These are phyloP conservation scores for Gonium pectorale DNA, from an alignment of 139 green algal genomes.

Conservation along the genomic window DNA sequence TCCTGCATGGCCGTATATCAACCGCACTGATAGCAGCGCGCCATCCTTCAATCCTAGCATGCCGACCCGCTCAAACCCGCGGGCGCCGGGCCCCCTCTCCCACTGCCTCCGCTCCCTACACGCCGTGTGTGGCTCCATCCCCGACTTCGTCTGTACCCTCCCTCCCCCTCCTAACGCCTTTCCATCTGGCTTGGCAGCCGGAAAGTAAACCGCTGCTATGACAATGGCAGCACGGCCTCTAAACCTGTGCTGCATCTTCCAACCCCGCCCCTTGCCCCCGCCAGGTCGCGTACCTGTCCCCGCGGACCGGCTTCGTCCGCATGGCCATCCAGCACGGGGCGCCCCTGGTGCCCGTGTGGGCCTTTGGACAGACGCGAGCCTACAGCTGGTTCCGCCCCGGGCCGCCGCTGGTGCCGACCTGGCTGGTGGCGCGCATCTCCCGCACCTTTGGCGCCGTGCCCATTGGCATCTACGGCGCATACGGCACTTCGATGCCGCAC, in stretches of 20 bases:
- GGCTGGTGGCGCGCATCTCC: conserved; percentile 3
- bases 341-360: conserved; percentile 86
- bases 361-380: conserved; percentile 86
- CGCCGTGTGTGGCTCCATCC: too few species aligned
- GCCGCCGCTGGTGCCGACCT: conserved; percentile 55
- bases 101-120: too few species aligned
- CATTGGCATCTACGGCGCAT: conserved; percentile 68
- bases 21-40: too few species aligned
- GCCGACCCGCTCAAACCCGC: too few species aligned
- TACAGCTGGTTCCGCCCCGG: conserved; percentile 74
- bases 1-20: too few species aligned
- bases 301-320: conserved; percentile 21
- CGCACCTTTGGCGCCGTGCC: conserved; percentile 52
- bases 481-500: conserved; percentile 61
- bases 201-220: too few species aligned
- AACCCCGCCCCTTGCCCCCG: not conserved
- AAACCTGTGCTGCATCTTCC: not conserved
- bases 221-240: too few species aligned
- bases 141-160: too few species aligned
- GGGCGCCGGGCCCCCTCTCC: too few species aligned
- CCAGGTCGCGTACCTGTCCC: conserved; percentile 19
- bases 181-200: too few species aligned
- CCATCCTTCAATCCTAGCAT: too few species aligned
- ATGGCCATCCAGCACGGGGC: conserved; percentile 44
- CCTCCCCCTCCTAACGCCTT: too few species aligned